Percentiles rank a stretch among this genome's conserved stretches.
Evolutionary conservation across 768 basidiomycete species (phyloP).

Genomic region (Lepiota brunneoincarnata): DNA sequence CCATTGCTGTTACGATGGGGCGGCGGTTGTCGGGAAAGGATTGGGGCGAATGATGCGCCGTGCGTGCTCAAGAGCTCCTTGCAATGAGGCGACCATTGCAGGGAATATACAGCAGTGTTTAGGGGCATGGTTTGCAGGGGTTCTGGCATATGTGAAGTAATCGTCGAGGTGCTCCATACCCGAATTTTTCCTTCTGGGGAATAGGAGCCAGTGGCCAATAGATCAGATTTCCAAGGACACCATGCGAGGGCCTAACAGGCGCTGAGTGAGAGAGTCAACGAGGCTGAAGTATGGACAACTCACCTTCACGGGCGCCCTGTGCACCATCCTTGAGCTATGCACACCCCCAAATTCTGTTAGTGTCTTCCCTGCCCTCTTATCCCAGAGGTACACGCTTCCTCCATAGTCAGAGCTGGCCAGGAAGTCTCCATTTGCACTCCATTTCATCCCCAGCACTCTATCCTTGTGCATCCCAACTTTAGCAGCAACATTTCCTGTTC

Average conservation of each 20-base stretch:
- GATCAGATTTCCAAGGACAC: constrained; percentile 81
- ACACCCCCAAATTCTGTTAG: constrained; percentile 58
- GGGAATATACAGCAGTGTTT: constrained; percentile 62
- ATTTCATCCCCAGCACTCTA: constrained; percentile 67
- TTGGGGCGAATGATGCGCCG: constrained; percentile 56
- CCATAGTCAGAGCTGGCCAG: constrained; percentile 85
- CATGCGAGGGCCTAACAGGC: constrained; percentile 69
- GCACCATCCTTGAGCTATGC: constrained; percentile 57
- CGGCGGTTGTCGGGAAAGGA: constrained; percentile 1
- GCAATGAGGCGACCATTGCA: constrained; percentile 82
- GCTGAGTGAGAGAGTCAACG: not conserved
- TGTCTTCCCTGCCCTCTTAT: constrained; percentile 55
- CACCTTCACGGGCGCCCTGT: constrained; percentile 61
- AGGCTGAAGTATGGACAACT: constrained; percentile 14
- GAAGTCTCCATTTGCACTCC: constrained; percentile 71
- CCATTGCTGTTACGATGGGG: constrained; percentile 19
- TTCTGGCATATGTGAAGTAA: constrained; percentile 19
- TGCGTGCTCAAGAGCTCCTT: constrained; percentile 92
- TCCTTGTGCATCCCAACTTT: constrained; percentile 46
- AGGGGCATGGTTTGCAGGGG: constrained; percentile 67
- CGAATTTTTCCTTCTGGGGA: constrained; percentile 39
- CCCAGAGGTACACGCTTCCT: constrained; percentile 85
- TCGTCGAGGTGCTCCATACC: constrained; percentile 43
- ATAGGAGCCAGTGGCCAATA: constrained; percentile 73
- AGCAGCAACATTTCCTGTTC: constrained; percentile 34